Conservation (phyloP, 2,329 filamentous ascomycete species). For the Sclerotinia trifoliorum region DNA sequence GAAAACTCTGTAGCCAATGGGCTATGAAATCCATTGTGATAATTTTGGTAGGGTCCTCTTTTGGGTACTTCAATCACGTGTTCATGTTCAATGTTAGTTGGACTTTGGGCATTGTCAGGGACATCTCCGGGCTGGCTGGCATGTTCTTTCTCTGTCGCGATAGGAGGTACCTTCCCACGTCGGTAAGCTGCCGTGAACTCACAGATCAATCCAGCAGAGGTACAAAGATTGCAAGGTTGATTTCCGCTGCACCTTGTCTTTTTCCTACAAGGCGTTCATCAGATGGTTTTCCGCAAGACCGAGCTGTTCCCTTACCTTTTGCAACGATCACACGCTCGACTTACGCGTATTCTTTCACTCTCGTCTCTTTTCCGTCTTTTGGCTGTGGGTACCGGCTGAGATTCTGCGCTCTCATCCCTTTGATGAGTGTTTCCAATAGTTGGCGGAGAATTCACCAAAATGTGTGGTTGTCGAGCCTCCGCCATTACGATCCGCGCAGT, state of each 20-base stretch:
- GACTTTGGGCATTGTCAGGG: slow-evolving; percentile 2
- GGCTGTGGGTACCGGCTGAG: not conserved
- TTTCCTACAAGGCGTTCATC: slow-evolving; percentile 33
- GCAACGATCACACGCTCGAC: slow-evolving; percentile 49
- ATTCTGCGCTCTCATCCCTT: not conserved
- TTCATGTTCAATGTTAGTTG: not conserved
- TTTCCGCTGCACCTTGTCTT: slow-evolving; percentile 45
- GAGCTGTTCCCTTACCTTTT: slow-evolving; percentile 43
- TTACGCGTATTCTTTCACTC: slow-evolving; percentile 41
- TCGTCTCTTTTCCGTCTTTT: slow-evolving; percentile 30
- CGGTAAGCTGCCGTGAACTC: slow-evolving; percentile 52
- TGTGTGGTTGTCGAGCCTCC: not conserved
- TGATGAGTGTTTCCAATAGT: not conserved
- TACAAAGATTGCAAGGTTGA: slow-evolving; percentile 44
- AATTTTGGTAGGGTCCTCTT: not conserved
- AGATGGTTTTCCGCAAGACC: not conserved
- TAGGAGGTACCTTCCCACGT: slow-evolving; percentile 46
- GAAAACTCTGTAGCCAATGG: not conserved
- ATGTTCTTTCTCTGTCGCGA: slow-evolving; percentile 27
- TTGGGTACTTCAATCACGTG: slow-evolving; percentile 12
- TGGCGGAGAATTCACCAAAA: not conserved
- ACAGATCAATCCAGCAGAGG: slow-evolving; percentile 38
- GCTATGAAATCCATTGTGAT: slow-evolving; percentile 10
- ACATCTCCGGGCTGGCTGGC: not conserved
- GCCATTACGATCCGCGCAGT: slow-evolving; percentile 1